These are phyloP conservation scores for Beverwykella pulmonaria DNA, from an alignment of 495 filamentous ascomycete genomes.

Conservation along the genomic window DNA sequence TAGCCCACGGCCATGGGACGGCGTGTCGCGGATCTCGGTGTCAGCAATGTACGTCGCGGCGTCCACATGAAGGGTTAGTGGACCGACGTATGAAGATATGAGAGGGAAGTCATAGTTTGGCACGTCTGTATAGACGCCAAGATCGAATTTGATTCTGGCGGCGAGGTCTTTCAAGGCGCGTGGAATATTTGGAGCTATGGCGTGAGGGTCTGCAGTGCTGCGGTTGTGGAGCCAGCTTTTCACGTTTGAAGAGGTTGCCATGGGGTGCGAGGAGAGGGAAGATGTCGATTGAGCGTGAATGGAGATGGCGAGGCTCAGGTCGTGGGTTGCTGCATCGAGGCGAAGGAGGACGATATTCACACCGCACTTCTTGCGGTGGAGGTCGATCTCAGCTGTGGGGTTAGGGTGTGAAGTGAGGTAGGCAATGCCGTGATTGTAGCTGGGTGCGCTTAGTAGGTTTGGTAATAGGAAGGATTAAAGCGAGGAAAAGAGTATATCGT, in stretches of 20 bases:
- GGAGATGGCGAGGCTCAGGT: conserved; percentile 22
- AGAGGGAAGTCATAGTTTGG: conserved; percentile 26
- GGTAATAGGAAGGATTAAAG: not conserved
- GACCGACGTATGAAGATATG: conserved; percentile 33
- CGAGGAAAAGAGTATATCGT: not conserved
- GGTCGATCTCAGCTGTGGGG: conserved; percentile 1
- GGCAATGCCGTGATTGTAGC: conserved; percentile 26
- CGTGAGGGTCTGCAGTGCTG: conserved; percentile 15
- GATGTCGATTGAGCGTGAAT: not conserved
- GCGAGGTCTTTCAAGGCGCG: conserved; percentile 14
- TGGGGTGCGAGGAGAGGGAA: not conserved
- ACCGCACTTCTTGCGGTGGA: conserved; percentile 29
- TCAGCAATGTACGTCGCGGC: conserved; percentile 21
- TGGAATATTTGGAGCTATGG: conserved; percentile 10
- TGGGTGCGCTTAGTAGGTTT: not conserved
- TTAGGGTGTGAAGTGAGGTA: not conserved
- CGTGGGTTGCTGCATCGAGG: conserved; percentile 25
- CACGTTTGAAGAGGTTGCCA: not conserved
- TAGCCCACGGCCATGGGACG: conserved; percentile 49
- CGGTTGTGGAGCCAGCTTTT: conserved; percentile 19
- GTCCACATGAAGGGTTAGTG: conserved; percentile 34
- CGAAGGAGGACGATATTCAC: conserved; percentile 34
- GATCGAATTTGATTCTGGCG: conserved; percentile 30
- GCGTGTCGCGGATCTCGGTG: conserved; percentile 33
- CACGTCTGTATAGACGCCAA: conserved; percentile 15